phyloP scores from a whole-genome alignment of 208 protist species.

The Wallacemonas sp. region DNA sequence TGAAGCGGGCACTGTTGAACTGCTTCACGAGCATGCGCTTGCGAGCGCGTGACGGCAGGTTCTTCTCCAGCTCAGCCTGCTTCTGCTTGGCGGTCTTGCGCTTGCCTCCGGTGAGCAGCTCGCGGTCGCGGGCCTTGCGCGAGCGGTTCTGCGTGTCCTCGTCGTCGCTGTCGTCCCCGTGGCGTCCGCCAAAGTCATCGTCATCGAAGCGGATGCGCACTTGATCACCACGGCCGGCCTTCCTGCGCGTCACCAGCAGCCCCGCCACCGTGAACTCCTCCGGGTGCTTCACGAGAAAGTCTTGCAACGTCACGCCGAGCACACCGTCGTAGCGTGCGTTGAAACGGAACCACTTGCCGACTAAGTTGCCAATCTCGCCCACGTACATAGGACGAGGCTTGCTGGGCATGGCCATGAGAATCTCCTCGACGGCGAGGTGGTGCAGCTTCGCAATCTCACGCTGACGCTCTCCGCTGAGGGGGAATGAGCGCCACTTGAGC shows the following conservation, averaged over 20 bases:
- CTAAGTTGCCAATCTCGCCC: slow-evolving; percentile 82
- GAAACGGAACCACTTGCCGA: slow-evolving; percentile 85
- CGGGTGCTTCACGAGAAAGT: slow-evolving; percentile 69
- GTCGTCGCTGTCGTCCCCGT: slow-evolving; percentile 37
- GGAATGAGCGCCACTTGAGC: slow-evolving; percentile 53
- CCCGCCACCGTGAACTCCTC: slow-evolving; percentile 66
- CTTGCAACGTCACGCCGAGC: slow-evolving; percentile 67
- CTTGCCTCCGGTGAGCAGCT: slow-evolving; percentile 56
- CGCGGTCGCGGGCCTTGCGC: slow-evolving; percentile 60
- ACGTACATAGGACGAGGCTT: slow-evolving; percentile 78
- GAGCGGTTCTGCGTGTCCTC: slow-evolving; percentile 14
- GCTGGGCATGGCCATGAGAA: slow-evolving; percentile 86
- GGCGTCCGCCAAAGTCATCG: slow-evolving; percentile 17
- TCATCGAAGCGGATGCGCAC: slow-evolving; percentile 79
- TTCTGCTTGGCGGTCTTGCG: slow-evolving; percentile 11
- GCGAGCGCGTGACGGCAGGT: slow-evolving; percentile 56
- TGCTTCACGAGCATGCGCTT: slow-evolving; percentile 63
- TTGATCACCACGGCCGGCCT: slow-evolving; percentile 53
- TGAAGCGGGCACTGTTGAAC: slow-evolving; percentile 75
- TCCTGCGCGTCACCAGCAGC: slow-evolving; percentile 68
- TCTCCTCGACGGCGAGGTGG: slow-evolving; percentile 62
- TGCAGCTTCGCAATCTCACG: slow-evolving; percentile 43
- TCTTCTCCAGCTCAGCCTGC: slow-evolving; percentile 17
- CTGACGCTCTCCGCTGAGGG: slow-evolving; percentile 47
- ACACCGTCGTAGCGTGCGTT: slow-evolving; percentile 77